Conservation (phyloP, 2,329 filamentous ascomycete species). For the Rugonectria rugulosa region DNA sequence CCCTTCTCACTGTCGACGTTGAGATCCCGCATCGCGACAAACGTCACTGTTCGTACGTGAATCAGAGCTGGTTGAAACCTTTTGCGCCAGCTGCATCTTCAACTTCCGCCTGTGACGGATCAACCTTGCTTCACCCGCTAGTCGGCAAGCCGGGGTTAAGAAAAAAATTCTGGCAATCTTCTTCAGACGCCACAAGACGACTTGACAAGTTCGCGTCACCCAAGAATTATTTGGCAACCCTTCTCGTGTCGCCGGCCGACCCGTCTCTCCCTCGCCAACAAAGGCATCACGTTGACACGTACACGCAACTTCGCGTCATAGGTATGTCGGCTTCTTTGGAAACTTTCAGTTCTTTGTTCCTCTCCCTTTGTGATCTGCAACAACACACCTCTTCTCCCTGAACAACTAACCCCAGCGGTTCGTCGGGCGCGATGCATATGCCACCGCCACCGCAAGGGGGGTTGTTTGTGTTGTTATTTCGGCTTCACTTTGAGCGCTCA, state of each 20-base stretch:
- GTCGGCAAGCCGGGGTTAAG: constrained; percentile 24
- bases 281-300: constrained; percentile 29
- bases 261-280: constrained; percentile 19
- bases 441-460: constrained; percentile 9
- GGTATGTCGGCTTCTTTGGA: constrained; percentile 9
- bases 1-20: constrained; percentile 26
- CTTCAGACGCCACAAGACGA: constrained; percentile 1
- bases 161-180: constrained; percentile 24
- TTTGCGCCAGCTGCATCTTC: constrained; percentile 7
- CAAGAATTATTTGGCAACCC: constrained; percentile 16
- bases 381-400: constrained; percentile 3
- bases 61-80: constrained; percentile 21
- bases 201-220: constrained; percentile 15
- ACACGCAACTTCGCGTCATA: no score
- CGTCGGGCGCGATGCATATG: not conserved
- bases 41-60: constrained; percentile 24
- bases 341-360: not conserved
- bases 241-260: constrained; percentile 39
- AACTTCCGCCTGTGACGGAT: constrained; percentile 8
- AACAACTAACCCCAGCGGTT: not conserved
- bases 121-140: constrained; percentile 24
- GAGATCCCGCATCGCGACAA: constrained; percentile 29
- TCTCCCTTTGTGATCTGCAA: not conserved
- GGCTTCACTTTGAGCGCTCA: constrained; percentile 5
- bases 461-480: not conserved